A percentile compares a stretch with the other conserved stretches of the same genome.
phyloP scores from a whole-genome alignment of 495 filamentous ascomycete genomes.

The Platismatia glauca region DNA sequence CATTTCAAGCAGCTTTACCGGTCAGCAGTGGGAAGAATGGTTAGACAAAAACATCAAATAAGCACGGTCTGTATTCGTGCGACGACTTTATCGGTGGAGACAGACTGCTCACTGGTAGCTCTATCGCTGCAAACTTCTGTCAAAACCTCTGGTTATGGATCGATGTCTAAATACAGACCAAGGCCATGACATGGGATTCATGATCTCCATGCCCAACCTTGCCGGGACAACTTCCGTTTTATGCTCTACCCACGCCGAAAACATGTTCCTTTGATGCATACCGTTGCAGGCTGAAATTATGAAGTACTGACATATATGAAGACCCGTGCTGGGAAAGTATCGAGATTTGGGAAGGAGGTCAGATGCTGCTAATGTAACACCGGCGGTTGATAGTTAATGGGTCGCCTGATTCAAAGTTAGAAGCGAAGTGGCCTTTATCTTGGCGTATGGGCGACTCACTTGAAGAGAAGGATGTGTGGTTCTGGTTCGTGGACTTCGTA shows the following conservation, averaged over 20 bases:
- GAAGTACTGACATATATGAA: conserved; percentile 8
- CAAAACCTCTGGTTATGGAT: background rate
- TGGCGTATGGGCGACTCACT: conserved; percentile 48
- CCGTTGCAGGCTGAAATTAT: conserved; percentile 8
- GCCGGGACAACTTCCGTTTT: background rate
- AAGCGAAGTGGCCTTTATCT: background rate
- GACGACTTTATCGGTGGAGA: too few relatives aligned
- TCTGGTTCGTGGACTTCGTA: conserved; percentile 99
- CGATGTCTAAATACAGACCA: conserved; percentile 20
- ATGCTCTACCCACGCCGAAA: conserved; percentile 15
- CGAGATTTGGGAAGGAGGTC: background rate
- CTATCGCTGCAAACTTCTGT: background rate
- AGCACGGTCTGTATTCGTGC: background rate
- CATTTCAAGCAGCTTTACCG: conserved; percentile 68
- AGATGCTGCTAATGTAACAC: conserved; percentile 14
- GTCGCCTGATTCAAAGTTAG: conserved; percentile 47
- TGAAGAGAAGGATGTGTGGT: conserved; percentile 96
- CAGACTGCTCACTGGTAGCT: background rate
- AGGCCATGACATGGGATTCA: conserved; percentile 7
- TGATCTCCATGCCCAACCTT: conserved; percentile 9
- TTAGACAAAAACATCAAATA: conserved; percentile 57
- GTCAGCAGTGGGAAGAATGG: conserved; percentile 79
- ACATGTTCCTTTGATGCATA: conserved; percentile 9
- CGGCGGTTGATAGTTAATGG: conserved; percentile 79
- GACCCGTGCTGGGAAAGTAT: background rate